Evolutionary conservation across 768 basidiomycete genomes (phyloP).

Genomic region (Collybia sordida): DNA sequence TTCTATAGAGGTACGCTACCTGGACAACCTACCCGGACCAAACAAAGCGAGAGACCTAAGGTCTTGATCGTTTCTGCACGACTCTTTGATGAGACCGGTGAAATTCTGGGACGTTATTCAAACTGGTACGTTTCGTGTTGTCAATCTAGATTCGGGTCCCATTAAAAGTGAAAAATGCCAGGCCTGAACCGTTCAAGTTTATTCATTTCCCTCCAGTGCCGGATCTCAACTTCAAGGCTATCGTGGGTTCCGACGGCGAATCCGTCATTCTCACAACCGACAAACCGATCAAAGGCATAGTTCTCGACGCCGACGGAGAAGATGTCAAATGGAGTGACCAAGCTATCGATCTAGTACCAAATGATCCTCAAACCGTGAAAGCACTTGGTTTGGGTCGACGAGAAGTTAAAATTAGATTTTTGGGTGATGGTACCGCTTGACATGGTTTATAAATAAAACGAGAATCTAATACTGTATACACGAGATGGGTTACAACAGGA

Average conservation of each 20-base stretch:
- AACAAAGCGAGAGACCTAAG: conserved; percentile 61
- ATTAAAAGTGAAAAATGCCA: conserved; percentile 25
- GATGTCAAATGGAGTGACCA: conserved; percentile 86
- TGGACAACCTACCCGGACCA: conserved; percentile 71
- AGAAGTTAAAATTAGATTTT: conserved; percentile 60
- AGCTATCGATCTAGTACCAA: conserved; percentile 86
- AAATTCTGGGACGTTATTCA: conserved; percentile 68
- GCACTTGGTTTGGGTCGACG: conserved; percentile 70
- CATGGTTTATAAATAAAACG: neutral
- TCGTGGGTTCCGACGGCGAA: conserved; percentile 52
- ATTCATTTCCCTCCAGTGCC: conserved; percentile 71
- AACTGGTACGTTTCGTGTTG: conserved; percentile 57
- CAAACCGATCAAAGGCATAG: conserved; percentile 84
- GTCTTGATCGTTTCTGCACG: conserved; percentile 72
- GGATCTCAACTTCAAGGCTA: conserved; percentile 59
- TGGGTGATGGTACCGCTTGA: conserved; percentile 76
- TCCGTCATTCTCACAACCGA: conserved; percentile 53
- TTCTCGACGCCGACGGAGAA: conserved; percentile 75
- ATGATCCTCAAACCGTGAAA: conserved; percentile 70
- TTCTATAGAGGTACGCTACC: conserved; percentile 71
- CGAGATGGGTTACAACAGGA: neutral
- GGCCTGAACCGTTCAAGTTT: conserved; percentile 96
- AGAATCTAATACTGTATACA: neutral
- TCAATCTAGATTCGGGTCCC: conserved; percentile 5
- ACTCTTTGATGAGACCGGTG: conserved; percentile 53